These are phyloP conservation scores for Colletotrichum filicis DNA, from an alignment of 2,329 filamentous ascomycete genomes.

Conservation along the genomic window DNA sequence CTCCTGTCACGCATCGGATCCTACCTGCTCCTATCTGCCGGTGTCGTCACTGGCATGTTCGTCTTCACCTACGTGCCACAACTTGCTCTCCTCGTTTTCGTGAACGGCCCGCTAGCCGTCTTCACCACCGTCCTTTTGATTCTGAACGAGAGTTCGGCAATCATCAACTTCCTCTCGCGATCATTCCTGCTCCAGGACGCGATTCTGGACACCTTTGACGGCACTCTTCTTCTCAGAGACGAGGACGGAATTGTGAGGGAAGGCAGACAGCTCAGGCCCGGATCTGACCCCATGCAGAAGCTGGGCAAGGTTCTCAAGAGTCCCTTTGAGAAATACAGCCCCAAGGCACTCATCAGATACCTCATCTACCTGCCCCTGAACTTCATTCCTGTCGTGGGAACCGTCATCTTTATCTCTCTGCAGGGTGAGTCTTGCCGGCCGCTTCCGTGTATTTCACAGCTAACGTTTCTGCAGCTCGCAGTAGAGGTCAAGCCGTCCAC, in stretches of 20 bases:
- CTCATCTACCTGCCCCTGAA: conserved; percentile 91
- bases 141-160: conserved; percentile 69
- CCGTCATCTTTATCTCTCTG: conserved; percentile 80
- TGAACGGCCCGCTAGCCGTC: conserved; percentile 86
- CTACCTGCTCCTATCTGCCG: conserved; percentile 76
- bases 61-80: conserved; percentile 88
- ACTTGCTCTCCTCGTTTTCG: conserved; percentile 82
- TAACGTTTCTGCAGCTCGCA: conserved; percentile 42
- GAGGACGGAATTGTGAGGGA: conserved; percentile 73
- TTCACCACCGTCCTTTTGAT: conserved; percentile 77
- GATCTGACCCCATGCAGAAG: conserved; percentile 66
- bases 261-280: conserved; percentile 77
- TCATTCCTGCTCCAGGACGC: conserved; percentile 85
- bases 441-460: conserved; percentile 23
- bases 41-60: conserved; percentile 85
- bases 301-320: conserved; percentile 68
- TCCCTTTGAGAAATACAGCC: conserved; percentile 67
- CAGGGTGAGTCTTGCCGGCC: conserved; percentile 64
- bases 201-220: conserved; percentile 90
- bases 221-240: conserved; percentile 66
- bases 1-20: conserved; percentile 65
- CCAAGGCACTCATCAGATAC: conserved; percentile 77
- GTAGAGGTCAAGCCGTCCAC: conserved; percentile 61
- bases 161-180: conserved; percentile 68
- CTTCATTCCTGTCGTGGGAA: conserved; percentile 91